Base-by-base conservation (phyloP, 495 filamentous ascomycete species). In the Annulohypoxylon maeteangense region DNA sequence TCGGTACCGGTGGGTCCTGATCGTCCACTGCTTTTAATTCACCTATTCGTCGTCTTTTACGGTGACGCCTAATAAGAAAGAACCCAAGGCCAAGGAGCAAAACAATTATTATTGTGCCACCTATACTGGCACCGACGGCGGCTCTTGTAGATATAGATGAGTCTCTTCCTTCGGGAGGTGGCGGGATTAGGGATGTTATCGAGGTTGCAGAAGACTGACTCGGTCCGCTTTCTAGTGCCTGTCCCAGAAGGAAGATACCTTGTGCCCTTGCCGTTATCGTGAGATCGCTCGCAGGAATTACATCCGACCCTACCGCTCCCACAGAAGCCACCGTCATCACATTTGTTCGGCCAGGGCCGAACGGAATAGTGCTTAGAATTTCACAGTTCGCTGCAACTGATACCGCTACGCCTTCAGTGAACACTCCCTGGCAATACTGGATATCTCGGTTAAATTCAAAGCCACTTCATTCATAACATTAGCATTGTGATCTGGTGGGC, bases 211-310 rank as follows among this genome's bases (percentile, higher is more conserved):
- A 45, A 32, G 61, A 8, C 8, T 7, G 3, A 6, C 10, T 55
- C 11, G 61, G 12, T 8, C 7, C 8, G 12, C 10, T 45, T 6
- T 14, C 7, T 23, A 20, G n/a, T n/a, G 34, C 56, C 23, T 64
- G 61, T 10, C 61, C 50, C 10, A 55, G 18, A 56, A 64, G 50
- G 23, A 64, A 64, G 4, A 64, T 55, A 7, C 22, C 48, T 32
- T 34, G 14, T 23, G 36, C 50, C 11, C 11, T 12, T 11, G 36
- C 48, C 23, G 23, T 4, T 16, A 55, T 32, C 11, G 34, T 42
- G 27, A 64, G 23, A 0, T 56, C 7, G 11, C 23, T 44, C 3
- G 25, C 48, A 10, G 61, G 61, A 34, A 61, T n/a, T 20, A 23
- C 23, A 61, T 36, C 5, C 18, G 32, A 57, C 11, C 54, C 22